A percentile compares a stretch with the other conserved stretches of the same genome.
These are phyloP conservation scores for Capronia coronata DNA, from an alignment of 2,329 filamentous ascomycete genomes.

Conservation along the genomic window DNA sequence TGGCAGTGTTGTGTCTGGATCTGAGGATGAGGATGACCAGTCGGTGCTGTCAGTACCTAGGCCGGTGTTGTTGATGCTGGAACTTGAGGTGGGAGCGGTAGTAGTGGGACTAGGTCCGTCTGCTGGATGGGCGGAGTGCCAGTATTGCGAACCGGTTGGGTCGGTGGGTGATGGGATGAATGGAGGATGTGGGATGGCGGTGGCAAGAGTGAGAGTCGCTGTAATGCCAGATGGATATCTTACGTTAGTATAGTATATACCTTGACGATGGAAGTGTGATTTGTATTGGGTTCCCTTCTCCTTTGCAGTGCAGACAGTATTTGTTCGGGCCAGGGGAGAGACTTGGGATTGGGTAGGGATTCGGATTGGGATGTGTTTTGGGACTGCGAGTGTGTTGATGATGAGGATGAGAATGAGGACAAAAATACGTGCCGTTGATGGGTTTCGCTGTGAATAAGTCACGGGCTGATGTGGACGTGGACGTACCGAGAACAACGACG, in stretches of 20 bases:
- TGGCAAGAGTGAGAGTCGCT: background rate
- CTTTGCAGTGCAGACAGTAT: too few species aligned
- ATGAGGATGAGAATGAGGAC: too few species aligned
- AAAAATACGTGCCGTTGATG: too few species aligned
- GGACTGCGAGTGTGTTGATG: too few species aligned
- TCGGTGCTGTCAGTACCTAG: background rate
- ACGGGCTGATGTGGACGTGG: background rate
- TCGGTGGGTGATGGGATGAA: constrained; percentile 4
- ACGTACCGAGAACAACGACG: constrained; percentile 3
- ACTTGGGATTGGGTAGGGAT: too few species aligned
- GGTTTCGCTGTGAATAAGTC: constrained; percentile 4
- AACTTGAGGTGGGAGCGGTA: background rate
- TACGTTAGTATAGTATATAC: too few species aligned
- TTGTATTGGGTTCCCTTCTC: too few species aligned
- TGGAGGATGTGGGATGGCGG: background rate
- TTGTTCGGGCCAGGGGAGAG: too few species aligned
- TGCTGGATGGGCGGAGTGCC: constrained; percentile 1
- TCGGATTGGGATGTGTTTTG: too few species aligned
- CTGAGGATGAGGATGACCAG: background rate
- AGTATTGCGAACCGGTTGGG: background rate
- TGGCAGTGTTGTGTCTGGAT: too few species aligned
- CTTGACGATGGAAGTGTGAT: too few species aligned
- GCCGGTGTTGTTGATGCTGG: background rate
- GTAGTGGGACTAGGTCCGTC: background rate
- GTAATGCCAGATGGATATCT: background rate